Evolutionary conservation across 1,284 basidiomycete species (phyloP), one percentile per base, ranked within the genome.

Genomic region (Cystobasidium sp.): DNA sequence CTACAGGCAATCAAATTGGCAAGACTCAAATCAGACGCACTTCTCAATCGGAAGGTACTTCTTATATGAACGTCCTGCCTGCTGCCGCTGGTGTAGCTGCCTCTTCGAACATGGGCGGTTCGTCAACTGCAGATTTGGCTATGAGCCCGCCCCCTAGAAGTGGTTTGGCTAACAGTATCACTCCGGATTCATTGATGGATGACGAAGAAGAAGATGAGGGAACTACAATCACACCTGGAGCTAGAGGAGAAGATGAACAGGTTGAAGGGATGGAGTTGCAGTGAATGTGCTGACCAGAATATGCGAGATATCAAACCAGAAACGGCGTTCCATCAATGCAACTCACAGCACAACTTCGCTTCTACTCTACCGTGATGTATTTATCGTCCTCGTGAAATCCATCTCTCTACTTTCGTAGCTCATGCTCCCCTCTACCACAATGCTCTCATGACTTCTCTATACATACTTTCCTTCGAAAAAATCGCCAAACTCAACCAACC

Each of bases 191-290:
- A 14, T 24, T 66, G 3, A 66, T 66, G 64, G 64, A 66, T 22
- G 64, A 63, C 47, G 61, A 63, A 7, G 61, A 63, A 16, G 59
- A 49, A 24, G 62, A 65, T 31, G 47, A 65, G n/a, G 62, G 43
- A 18, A 52, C 12, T 12, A 20, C 49, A 31, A 46, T n/a, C 6
- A 10, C 31, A 7, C 31, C 9, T 4, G 24, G 22, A 52, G 39
- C 24, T 18, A 37, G 46, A 7, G 51, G 44, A 47, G 70, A 73
- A 49, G 70, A 73, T 41, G 70, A 73, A 31, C 39, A 20, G 43
- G 59, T 73, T 41, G 70, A 59, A 49, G 70, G 63, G 9, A 73
- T 73, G 70, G 70, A 73, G 41, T 53, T 73, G 31, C 70, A 73
- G 46, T 73, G 53, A 71, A 22, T 20, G 20, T 20, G 1, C n/a